Percentiles rank a stretch among this genome's conserved stretches.
phyloP scores from a whole-genome alignment of 257 asterid genomes.

The Plectranthus barbatus region DNA sequence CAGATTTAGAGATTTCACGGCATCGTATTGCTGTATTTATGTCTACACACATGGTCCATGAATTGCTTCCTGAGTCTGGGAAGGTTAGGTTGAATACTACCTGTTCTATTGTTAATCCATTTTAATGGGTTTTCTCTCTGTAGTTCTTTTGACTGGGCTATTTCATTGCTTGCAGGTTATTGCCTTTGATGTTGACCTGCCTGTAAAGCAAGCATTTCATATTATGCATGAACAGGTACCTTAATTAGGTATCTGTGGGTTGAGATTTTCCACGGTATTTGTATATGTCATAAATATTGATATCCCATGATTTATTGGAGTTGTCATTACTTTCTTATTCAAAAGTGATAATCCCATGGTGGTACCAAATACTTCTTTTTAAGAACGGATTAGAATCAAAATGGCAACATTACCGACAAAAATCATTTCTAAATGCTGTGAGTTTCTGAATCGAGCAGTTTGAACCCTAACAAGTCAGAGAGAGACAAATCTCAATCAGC shows the following conservation, averaged over 20 bases:
- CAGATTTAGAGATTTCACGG: slow-evolving; percentile 67
- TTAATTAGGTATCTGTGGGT: slow-evolving; percentile 8
- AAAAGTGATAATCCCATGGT: background rate
- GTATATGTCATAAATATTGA: background rate
- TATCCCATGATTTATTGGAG: background rate
- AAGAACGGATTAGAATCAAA: background rate
- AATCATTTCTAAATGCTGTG: slow-evolving; percentile 4
- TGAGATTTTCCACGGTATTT: background rate
- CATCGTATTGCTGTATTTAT: slow-evolving; percentile 61
- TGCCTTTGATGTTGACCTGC: slow-evolving; percentile 83
- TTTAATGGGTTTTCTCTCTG: background rate
- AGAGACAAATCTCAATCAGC: background rate
- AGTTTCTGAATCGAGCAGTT: slow-evolving; percentile 3
- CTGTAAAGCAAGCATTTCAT: slow-evolving; percentile 93
- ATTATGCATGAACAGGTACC: slow-evolving; percentile 93
- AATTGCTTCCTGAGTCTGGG: slow-evolving; percentile 92
- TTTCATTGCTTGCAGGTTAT: slow-evolving; percentile 44
- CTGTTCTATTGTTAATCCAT: background rate
- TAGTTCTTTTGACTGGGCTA: background rate
- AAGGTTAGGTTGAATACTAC: slow-evolving; percentile 41
- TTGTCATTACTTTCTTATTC: background rate
- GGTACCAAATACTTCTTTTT: background rate
- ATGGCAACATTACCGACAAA: background rate
- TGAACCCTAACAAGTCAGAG: slow-evolving; percentile 1
- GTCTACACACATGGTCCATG: slow-evolving; percentile 76